A percentile compares a stretch with the other conserved stretches of the same genome.
These are phyloP conservation scores for Aspergillus phoenicis DNA, from an alignment of 2,329 filamentous ascomycete genomes.

Conservation along the genomic window DNA sequence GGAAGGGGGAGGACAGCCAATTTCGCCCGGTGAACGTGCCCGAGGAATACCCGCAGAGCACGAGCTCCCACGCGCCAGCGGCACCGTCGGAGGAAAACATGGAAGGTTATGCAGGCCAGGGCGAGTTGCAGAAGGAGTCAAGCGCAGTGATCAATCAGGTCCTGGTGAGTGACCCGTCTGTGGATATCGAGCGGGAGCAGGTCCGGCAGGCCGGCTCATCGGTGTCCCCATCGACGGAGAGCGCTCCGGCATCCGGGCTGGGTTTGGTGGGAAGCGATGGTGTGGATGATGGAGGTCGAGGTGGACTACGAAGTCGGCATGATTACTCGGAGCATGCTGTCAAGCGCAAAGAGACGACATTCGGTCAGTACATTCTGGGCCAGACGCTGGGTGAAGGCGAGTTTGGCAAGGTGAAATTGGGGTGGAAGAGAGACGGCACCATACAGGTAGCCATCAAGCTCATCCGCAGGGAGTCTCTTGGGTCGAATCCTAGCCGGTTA, in stretches of 20 bases:
- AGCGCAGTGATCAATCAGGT: constrained; percentile 78
- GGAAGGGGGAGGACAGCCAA: constrained; percentile 39
- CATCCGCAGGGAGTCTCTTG: constrained; percentile 87
- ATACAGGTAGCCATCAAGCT: constrained; percentile 97
- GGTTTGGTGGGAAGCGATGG: constrained; percentile 54
- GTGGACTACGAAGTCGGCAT: constrained; percentile 51
- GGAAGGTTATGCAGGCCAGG: constrained; percentile 59
- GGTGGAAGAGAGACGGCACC: constrained; percentile 94
- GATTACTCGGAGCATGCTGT: constrained; percentile 57
- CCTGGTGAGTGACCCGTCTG: constrained; percentile 73
- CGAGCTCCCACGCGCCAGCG: constrained; percentile 41
- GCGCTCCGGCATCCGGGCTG: constrained; percentile 51
- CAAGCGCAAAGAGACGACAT: constrained; percentile 82
- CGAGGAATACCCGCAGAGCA: constrained; percentile 50
- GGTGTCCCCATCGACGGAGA: constrained; percentile 46
- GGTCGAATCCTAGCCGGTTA: constrained; percentile 82
- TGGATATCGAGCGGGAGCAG: constrained; percentile 71
- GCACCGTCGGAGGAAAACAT: constrained; percentile 47
- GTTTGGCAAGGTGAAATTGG: constrained; percentile 97
- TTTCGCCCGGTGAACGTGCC: constrained; percentile 51
- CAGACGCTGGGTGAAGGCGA: constrained; percentile 97
- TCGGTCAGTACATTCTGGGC: constrained; percentile 93
- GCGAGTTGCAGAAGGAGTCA: constrained; percentile 69
- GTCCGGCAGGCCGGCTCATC: constrained; percentile 67
- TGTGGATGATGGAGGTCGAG: constrained; percentile 47